Evolutionary conservation across 805 yeast genomes (phyloP), one percentile per base, ranked within the genome.

Genomic region (Jamesozyma jinghongensis): DNA sequence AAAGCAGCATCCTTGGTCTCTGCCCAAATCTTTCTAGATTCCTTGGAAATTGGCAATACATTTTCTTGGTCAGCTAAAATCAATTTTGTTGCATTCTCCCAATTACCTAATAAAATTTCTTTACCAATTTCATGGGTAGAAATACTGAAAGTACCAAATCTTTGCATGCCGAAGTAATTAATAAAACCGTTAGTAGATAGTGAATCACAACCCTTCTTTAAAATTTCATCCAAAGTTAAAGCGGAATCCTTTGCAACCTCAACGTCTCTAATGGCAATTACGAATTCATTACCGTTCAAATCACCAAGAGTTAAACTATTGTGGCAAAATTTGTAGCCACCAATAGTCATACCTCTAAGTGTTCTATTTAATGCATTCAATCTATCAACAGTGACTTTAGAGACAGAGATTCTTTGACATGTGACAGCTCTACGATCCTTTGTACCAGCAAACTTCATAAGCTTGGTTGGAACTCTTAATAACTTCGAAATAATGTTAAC

Each of bases 351-450:
- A n/a, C 90, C 92, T 50, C 77, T 75, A 40, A 90, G 65, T 0
- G 83, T 81, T 49, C 70, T 77, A 55, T 90, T 90, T 48, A 92
- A 70, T 7, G 81, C 75, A 42, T 78, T 78, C 11, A 90, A 74
- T 51, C 98, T 71, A 29, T 77, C 85, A 13, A 81, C 80, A 44
- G 79, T 74, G 39, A 85, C 76, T 49, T 75, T 77, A 40, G 78
- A 74, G 36, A 86, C 67, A 16, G 85, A 78, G 43, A 81, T 71
- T 45, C 77, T 74, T 63, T 92, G 99, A 38, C 86, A 86, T 4
- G 99, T 92, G 19, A 85, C 88, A 37, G 94, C 99, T 59, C 99
- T 77, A 52, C 97, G 75, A 61, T 92, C 99, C 55, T 92, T 92
- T 2, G 98, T 94, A 18, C 99, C 99, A 0, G 97, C 94, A 60